phyloP scores from a whole-genome alignment of 2,329 filamentous ascomycete genomes.

The Fusarium pseudonygamai region DNA sequence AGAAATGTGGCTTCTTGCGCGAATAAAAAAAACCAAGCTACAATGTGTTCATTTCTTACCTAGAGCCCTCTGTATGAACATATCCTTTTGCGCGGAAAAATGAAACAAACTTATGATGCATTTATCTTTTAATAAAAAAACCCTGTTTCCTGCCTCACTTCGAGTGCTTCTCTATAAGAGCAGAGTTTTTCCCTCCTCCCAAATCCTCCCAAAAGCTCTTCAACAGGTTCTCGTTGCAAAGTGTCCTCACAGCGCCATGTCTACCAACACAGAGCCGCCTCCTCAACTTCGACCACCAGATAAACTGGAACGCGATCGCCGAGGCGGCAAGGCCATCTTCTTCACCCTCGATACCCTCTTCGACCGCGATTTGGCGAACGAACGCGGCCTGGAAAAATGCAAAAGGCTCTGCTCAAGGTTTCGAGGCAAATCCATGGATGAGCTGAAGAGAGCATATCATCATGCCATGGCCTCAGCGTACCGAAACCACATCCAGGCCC shows the following conservation, averaged over 20 bases:
- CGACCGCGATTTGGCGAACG: neutral
- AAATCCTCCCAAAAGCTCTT: neutral
- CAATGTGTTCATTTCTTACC: neutral
- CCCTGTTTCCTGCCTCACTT: accelerated
- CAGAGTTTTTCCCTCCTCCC: accelerated
- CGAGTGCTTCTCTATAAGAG: neutral
- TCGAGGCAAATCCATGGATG: neutral
- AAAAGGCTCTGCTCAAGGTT: neutral
- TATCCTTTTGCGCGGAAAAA: neutral
- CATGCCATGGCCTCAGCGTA: neutral
- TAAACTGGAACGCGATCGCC: accelerated
- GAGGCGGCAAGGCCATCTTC: neutral
- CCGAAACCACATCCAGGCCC: neutral
- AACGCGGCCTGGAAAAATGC: neutral
- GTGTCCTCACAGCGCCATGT: no score
- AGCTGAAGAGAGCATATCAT: neutral
- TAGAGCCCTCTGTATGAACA: no score
- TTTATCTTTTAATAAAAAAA: neutral
- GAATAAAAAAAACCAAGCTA: neutral
- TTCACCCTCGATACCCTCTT: neutral
- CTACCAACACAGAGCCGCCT: neutral
- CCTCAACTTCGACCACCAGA: neutral
- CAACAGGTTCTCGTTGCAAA: accelerated
- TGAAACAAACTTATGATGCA: neutral
- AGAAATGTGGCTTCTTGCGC: neutral